These are phyloP conservation scores for Cucurbita argyrosperma DNA, from an alignment of 306 rosid species.

Conservation along the genomic window DNA sequence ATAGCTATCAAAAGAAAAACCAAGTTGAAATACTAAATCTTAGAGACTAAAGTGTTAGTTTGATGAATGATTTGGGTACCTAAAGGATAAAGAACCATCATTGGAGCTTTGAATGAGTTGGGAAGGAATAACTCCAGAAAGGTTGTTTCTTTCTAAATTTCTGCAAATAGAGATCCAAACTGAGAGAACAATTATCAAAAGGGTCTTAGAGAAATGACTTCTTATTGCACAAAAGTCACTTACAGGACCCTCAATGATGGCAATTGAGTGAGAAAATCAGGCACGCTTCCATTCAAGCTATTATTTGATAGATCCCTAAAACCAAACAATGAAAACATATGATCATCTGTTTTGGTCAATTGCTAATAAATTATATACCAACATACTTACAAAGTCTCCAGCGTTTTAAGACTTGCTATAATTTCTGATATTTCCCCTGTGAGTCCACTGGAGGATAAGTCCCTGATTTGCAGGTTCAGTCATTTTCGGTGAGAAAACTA, in stretches of 20 bases:
- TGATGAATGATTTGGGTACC: background rate
- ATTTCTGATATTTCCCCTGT: conserved; percentile 13
- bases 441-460: conserved; percentile 25
- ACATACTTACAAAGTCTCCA: conserved; percentile 19
- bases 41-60: background rate
- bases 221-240: background rate
- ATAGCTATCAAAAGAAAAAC: conserved; percentile 8
- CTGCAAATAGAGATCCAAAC: conserved; percentile 2
- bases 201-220: background rate
- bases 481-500: background rate
- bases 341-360: no score
- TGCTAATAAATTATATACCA: background rate
- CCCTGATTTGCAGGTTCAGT: conserved; percentile 7
- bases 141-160: conserved; percentile 20
- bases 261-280: conserved; percentile 22
- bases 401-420: conserved; percentile 11
- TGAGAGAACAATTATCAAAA: background rate
- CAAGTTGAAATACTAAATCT: no score
- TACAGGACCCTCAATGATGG: conserved; percentile 20
- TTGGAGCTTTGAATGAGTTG: conserved; percentile 12
- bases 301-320: conserved; percentile 25
- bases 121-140: conserved; percentile 19
- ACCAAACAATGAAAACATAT: background rate
- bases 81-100: conserved; percentile 16
- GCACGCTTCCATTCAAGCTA: conserved; percentile 13